phyloP scores from a whole-genome alignment of 2,329 filamentous ascomycete genomes.

The Epichloe uncinata region DNA sequence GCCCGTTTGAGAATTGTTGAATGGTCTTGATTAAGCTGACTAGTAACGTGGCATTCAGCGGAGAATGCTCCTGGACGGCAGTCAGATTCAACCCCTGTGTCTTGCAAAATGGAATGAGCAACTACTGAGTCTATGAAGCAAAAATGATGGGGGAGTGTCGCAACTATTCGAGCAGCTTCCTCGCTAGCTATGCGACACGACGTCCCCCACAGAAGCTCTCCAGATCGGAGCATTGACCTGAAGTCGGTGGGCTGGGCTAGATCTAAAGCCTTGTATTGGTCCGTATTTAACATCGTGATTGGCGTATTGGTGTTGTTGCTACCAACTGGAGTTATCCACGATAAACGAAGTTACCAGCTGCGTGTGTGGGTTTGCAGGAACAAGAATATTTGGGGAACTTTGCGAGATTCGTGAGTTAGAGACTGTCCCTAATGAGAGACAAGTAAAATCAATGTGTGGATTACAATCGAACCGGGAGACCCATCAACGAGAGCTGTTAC shows the following conservation, averaged over 20 bases:
- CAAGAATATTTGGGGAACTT: too few relatives aligned
- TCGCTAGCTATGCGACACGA: not conserved
- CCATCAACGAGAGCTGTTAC: too few relatives aligned
- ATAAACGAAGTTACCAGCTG: not conserved
- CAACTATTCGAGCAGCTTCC: not conserved
- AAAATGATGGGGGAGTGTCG: not conserved
- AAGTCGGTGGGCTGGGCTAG: slow-evolving; percentile 2
- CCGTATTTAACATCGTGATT: not conserved
- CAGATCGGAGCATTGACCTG: not conserved
- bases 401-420: too few relatives aligned
- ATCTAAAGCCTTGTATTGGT: not conserved
- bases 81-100: not conserved
- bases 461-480: too few relatives aligned
- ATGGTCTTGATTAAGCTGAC: slow-evolving; percentile 1
- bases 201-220: not conserved
- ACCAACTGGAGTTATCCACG: not conserved
- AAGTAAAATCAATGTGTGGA: too few relatives aligned
- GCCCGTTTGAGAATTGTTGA: not conserved
- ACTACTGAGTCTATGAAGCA: not conserved
- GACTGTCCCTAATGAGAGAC: too few relatives aligned
- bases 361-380: not conserved
- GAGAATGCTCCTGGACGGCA: not conserved
- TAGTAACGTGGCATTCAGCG: not conserved
- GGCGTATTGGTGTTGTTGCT: not conserved
- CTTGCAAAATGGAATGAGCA: too few relatives aligned